Evolutionary conservation across 2,329 filamentous ascomycete genomes (phyloP), one percentile per base, ranked within the genome.

Genomic region (Paecilomyces formosus): DNA sequence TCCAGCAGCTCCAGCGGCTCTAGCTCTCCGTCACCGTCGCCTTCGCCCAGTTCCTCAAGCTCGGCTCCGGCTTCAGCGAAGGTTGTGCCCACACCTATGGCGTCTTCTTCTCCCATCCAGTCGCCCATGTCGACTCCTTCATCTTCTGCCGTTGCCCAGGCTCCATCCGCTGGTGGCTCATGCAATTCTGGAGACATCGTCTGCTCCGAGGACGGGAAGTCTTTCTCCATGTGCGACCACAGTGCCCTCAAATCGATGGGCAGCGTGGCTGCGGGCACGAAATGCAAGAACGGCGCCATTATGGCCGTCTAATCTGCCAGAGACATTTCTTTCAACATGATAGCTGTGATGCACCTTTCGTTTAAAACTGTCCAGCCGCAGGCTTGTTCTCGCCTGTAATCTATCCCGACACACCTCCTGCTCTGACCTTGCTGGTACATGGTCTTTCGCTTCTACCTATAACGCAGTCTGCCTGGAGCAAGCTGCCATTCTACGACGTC

Each of bases 211-310:
- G 65, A 71, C 54, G 73, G 69, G 4, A 62, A 55, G 1, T 61
- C 65, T 21, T 77, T 72, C 68, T 72, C 69, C 15, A 64, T 74
- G 58, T 76, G 73, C 63, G 61, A 61, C 54, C 58, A 69, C 54
- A 67, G 66, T n/a, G 55, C 49, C 0, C 65, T 71, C 5, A 56
- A 72, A 50, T 64, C 63, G 60, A 76, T 76, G 74, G 74, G 74
- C 3, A 54, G 63, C 24, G 74, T 76, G 11, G 72, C 74, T 26
- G 60, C 68, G 3, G 74, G 74, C 6, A 76, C 70, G 30, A 56
- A 57, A 11, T 77, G 74, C 60, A 60, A 60, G 1, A 58, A 67
- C 11, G 72, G 72, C 9, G 60, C 22, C 26, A 66, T 69, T 35
- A n/a, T 9, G 24, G 22, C 7, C 21, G 3, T n/a, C 26, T 28